Conservation (phyloP, 441 rosid genomes). For the Arabidopsis lyrata region DNA sequence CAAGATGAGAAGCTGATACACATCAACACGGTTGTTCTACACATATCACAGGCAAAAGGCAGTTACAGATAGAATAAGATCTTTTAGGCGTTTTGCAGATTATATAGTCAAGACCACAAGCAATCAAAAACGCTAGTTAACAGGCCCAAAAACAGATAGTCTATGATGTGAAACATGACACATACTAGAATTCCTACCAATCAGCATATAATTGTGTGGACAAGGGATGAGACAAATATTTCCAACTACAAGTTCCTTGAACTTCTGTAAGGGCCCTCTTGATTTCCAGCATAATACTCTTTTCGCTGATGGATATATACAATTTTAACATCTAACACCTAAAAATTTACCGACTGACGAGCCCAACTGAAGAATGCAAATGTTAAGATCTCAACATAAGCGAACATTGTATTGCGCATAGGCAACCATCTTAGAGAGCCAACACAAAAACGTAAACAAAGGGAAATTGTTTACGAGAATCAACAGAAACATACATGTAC, state of each 20-base stretch:
- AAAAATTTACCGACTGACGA: not conserved
- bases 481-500: conserved; percentile 49
- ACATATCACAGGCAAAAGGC: conserved; percentile 26
- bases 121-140: conserved; percentile 43
- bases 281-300: not conserved
- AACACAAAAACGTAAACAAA: not conserved
- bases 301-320: not conserved
- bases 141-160: conserved; percentile 34
- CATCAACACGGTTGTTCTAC: conserved; percentile 64
- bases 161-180: not conserved
- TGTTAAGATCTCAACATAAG: not conserved
- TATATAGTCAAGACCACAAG: conserved; percentile 7
- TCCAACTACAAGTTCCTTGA: not conserved
- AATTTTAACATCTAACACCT: not conserved
- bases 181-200: not conserved
- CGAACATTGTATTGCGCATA: not conserved
- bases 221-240: conserved; percentile 9
- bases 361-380: conserved; percentile 7
- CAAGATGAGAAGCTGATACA: conserved; percentile 67
- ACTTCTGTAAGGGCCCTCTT: not conserved
- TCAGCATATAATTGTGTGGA: not conserved
- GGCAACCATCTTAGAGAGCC: not conserved
- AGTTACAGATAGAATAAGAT: not conserved
- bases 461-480: not conserved
- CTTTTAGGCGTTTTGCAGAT: conserved; percentile 5